These are phyloP conservation scores for Exophiala sp. DNA, from an alignment of 2,329 filamentous ascomycete species.

Conservation along the genomic window DNA sequence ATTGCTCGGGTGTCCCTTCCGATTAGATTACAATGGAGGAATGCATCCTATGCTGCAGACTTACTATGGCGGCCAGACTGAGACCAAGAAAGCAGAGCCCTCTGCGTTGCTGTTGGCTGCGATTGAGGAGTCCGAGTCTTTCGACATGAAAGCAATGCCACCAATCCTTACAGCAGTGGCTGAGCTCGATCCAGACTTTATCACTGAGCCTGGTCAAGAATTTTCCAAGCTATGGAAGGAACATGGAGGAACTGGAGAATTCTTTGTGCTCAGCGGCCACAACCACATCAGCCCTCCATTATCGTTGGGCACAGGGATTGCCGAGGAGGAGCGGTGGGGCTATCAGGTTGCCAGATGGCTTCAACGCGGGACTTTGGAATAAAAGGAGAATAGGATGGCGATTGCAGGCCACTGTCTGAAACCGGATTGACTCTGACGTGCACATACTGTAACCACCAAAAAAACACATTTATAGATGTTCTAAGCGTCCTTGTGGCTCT, in stretches of 20 bases:
- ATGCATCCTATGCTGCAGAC: neutral
- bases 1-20: neutral
- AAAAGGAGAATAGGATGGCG: too few relatives aligned
- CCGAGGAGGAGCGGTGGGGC: conserved; percentile 8
- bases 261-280: conserved; percentile 5
- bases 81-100: neutral
- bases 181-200: conserved; percentile 7
- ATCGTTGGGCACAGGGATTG: conserved; percentile 4
- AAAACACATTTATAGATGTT: too few relatives aligned
- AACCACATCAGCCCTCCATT: conserved; percentile 15
- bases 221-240: neutral
- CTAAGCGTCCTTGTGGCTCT: too few relatives aligned
- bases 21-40: neutral
- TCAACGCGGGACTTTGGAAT: too few relatives aligned
- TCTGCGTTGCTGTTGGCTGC: neutral
- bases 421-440: too few relatives aligned
- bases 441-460: too few relatives aligned
- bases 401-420: too few relatives aligned
- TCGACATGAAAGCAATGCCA: neutral
- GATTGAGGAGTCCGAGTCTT: neutral
- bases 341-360: conserved; percentile 1
- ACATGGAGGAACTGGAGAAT: neutral
- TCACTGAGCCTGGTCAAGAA: neutral
- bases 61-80: neutral
- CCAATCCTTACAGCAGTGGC: conserved; percentile 1